Conservation (phyloP, 129 eudicot genomes). For the Pseudognaphalium luteoalbum region DNA sequence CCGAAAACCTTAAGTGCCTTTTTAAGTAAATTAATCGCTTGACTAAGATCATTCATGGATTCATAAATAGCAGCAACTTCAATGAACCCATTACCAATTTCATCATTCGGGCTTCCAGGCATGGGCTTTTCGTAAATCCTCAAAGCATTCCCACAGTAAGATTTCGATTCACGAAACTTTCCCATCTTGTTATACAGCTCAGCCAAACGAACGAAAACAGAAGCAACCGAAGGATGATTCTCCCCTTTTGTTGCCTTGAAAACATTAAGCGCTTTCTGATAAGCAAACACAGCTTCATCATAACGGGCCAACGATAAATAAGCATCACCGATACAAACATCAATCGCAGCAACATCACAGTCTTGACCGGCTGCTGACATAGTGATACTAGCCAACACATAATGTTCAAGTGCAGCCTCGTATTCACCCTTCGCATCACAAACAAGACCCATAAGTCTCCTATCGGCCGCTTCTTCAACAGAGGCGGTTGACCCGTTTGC, state of each 20-base stretch:
- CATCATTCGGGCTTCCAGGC: conserved; percentile 59
- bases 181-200: conserved; percentile 82
- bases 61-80: conserved; percentile 84
- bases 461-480: conserved; percentile 57
- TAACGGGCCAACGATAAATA: conserved; percentile 63
- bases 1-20: conserved; percentile 64
- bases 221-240: conserved; percentile 75
- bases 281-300: conserved; percentile 77
- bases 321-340: conserved; percentile 58
- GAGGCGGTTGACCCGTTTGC: conserved; percentile 43
- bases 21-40: conserved; percentile 59
- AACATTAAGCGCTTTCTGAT: conserved; percentile 74
- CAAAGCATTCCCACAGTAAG: conserved; percentile 76
- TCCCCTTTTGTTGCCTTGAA: conserved; percentile 73
- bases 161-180: conserved; percentile 72
- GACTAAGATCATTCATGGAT: conserved; percentile 68
- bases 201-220: conserved; percentile 82
- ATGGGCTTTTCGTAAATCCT: conserved; percentile 56
- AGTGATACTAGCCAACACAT: conserved; percentile 51
- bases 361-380: conserved; percentile 57
- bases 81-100: conserved; percentile 77
- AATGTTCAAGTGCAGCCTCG: conserved; percentile 61
- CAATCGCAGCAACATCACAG: conserved; percentile 52
- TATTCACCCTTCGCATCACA: conserved; percentile 63
- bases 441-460: conserved; percentile 69